A percentile compares a stretch with the other conserved stretches of the same genome.
Conservation (phyloP, 768 basidiomycete genomes). For the Collybiopsis confluens region DNA sequence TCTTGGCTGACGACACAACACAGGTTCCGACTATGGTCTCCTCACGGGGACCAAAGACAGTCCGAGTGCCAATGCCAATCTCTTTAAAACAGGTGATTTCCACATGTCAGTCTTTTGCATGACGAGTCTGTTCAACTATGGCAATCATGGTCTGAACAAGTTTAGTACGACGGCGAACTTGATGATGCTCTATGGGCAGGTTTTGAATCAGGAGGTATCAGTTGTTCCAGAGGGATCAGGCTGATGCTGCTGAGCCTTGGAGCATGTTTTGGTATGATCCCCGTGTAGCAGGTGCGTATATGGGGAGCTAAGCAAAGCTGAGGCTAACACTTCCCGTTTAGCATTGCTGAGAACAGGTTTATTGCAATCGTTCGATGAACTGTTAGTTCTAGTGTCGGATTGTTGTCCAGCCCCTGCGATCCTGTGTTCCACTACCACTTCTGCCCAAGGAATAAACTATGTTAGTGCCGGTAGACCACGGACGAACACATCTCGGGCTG, state of each 20-base stretch:
- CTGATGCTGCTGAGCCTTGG: constrained; percentile 79
- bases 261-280: constrained; percentile 94
- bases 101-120: constrained; percentile 87
- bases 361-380: not conserved
- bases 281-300: constrained; percentile 66
- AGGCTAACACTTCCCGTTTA: not conserved
- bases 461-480: too few relatives aligned
- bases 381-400: not conserved
- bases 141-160: constrained; percentile 92
- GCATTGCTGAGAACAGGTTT: not conserved
- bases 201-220: constrained; percentile 62
- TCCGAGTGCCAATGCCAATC: constrained; percentile 69
- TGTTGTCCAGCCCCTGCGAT: not conserved
- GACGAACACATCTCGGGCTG: not conserved
- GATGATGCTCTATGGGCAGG: constrained; percentile 71
- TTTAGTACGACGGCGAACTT: constrained; percentile 89
- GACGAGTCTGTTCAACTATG: constrained; percentile 81
- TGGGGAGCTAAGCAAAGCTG: not conserved
- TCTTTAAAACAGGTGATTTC: constrained; percentile 70
- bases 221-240: constrained; percentile 88
- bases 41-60: constrained; percentile 30
- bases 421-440: not conserved
- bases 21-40: constrained; percentile 78
- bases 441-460: not conserved
- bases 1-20: constrained; percentile 81